Evolutionary conservation across 345 rosid species (phyloP).

Genomic region (Garcia nutans): DNA sequence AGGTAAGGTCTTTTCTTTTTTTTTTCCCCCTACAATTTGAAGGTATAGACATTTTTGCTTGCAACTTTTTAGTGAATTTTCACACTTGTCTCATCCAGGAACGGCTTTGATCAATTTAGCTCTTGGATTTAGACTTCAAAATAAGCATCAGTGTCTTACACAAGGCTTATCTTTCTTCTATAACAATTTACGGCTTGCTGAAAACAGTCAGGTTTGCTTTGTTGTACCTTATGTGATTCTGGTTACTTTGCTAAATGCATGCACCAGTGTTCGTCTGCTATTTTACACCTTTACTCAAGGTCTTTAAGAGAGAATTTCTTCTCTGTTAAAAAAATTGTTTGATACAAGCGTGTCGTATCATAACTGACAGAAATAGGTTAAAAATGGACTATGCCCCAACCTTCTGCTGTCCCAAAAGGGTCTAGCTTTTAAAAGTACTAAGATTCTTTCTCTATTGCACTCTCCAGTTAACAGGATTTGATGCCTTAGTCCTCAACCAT

Average conservation of each 20-base stretch:
- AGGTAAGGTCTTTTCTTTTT: conserved; percentile 42
- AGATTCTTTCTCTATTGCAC: too few relatives aligned
- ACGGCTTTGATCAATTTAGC: conserved; percentile 82
- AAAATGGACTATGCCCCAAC: too few relatives aligned
- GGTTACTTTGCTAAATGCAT: neutral
- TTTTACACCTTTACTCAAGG: neutral
- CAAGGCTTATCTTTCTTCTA: conserved; percentile 89
- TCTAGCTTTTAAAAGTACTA: too few relatives aligned
- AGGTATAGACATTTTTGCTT: neutral
- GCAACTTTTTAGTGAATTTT: neutral
- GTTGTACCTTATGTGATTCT: neutral
- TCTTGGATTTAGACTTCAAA: conserved; percentile 88
- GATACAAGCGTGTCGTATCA: neutral
- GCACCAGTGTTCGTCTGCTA: neutral
- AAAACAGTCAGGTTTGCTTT: conserved; percentile 53
- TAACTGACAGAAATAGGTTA: too few relatives aligned
- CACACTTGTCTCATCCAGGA: conserved; percentile 44
- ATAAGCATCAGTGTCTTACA: conserved; percentile 76
- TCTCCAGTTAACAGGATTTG: too few relatives aligned
- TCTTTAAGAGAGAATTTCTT: neutral
- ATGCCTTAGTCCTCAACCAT: too few relatives aligned
- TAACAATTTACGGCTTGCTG: conserved; percentile 56
- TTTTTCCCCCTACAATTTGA: conserved; percentile 27
- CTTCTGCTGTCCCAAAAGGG: too few relatives aligned
- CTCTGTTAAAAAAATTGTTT: neutral